phyloP scores from a whole-genome alignment of 225 moss, liverwort and hornwort genomes.

The Marchantia polymorpha region DNA sequence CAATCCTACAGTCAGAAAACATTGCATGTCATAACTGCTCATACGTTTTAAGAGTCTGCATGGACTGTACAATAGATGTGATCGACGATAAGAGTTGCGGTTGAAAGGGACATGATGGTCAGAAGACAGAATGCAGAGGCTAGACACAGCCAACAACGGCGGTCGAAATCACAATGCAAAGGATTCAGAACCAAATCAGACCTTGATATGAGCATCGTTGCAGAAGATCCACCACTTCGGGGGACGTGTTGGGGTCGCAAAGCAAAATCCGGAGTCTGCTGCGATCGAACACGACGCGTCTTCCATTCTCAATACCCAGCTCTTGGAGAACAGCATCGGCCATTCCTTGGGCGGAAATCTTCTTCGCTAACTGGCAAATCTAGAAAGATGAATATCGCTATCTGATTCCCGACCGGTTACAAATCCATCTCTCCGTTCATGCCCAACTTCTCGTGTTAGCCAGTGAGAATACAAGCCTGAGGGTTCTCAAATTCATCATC shows the following conservation, averaged over 20 bases:
- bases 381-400: neutral
- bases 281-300: slow-evolving; percentile 37
- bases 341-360: slow-evolving; percentile 20
- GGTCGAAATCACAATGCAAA: too few relatives aligned
- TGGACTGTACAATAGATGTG: too few relatives aligned
- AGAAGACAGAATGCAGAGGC: too few relatives aligned
- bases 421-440: neutral
- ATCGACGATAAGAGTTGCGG: too few relatives aligned
- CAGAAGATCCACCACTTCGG: slow-evolving; percentile 45
- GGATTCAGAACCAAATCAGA: neutral
- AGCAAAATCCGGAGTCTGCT: slow-evolving; percentile 42
- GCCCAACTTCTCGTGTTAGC: neutral
- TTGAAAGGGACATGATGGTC: too few relatives aligned
- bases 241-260: slow-evolving; percentile 38
- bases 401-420: neutral
- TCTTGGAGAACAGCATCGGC: slow-evolving; percentile 40
- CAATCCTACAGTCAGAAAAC: too few relatives aligned
- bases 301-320: slow-evolving; percentile 39
- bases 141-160: too few relatives aligned
- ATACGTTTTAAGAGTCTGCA: too few relatives aligned
- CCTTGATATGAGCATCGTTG: slow-evolving; percentile 46
- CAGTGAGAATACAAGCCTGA: neutral
- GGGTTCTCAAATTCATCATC: neutral
- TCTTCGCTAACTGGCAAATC: neutral
- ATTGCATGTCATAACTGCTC: too few relatives aligned